Percentiles rank a stretch among this genome's conserved stretches.
Evolutionary conservation across 208 protist species (phyloP).

Genomic region (Endotrypanum monterogeii): DNA sequence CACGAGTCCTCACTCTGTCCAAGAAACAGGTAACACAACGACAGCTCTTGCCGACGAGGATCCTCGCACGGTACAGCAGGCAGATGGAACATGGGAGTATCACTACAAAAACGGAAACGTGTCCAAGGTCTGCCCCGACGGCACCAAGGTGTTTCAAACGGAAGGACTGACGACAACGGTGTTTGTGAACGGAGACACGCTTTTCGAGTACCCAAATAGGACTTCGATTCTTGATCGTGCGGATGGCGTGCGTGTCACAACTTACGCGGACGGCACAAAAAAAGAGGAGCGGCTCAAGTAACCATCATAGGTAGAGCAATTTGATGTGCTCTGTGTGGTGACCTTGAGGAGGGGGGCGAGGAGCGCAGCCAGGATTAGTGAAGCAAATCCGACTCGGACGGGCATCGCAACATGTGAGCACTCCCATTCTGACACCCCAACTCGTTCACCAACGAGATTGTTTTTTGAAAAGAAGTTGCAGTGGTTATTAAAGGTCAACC

Average conservation of each 20-base stretch:
- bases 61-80: constrained; percentile 47
- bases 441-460: background rate
- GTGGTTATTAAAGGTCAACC: background rate
- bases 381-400: background rate
- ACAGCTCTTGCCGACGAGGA: constrained; percentile 13
- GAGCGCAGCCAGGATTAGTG: background rate
- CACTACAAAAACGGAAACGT: constrained; percentile 70
- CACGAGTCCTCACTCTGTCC: background rate
- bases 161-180: constrained; percentile 67
- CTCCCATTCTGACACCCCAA: background rate
- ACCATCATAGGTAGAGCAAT: background rate
- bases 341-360: background rate
- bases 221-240: constrained; percentile 73
- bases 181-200: constrained; percentile 58
- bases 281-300: constrained; percentile 52
- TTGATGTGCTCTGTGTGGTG: background rate
- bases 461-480: background rate
- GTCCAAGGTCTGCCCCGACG: constrained; percentile 53
- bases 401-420: background rate
- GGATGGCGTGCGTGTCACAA: constrained; percentile 81
- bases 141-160: constrained; percentile 68
- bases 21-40: background rate
- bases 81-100: constrained; percentile 83
- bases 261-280: constrained; percentile 70
- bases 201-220: constrained; percentile 80